Conservation (phyloP, 257 asterid species). For the Nicotiana knightiana region DNA sequence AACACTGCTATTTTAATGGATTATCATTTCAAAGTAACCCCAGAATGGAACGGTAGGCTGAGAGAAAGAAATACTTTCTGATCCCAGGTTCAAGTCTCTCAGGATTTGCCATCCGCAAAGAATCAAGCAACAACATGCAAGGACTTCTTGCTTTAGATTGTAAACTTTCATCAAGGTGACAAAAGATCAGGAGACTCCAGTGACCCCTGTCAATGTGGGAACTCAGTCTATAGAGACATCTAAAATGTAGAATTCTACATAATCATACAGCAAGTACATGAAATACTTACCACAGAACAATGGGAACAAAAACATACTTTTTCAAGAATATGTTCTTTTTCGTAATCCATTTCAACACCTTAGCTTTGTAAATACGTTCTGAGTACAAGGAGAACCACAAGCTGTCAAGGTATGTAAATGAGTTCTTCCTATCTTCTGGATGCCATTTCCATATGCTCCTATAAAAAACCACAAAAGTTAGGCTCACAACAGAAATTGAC, state of each 20-base stretch:
- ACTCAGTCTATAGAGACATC: slow-evolving; percentile 4
- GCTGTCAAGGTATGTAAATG: slow-evolving; percentile 42
- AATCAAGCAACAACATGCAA: slow-evolving; percentile 72
- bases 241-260: neutral
- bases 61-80: slow-evolving; percentile 39
- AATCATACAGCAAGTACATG: neutral
- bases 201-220: slow-evolving; percentile 45
- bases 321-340: slow-evolving; percentile 37
- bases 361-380: slow-evolving; percentile 12
- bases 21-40: slow-evolving; percentile 3
- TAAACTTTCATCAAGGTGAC: slow-evolving; percentile 52
- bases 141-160: slow-evolving; percentile 29
- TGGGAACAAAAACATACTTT: slow-evolving; percentile 59
- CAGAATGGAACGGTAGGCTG: neutral
- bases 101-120: slow-evolving; percentile 37
- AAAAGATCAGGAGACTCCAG: slow-evolving; percentile 78
- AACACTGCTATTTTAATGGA: neutral
- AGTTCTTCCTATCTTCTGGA: slow-evolving; percentile 45
- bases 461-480: slow-evolving; percentile 5
- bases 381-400: slow-evolving; percentile 53
- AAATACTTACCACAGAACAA: slow-evolving; percentile 57
- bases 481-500: neutral
- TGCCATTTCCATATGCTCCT: slow-evolving; percentile 48
- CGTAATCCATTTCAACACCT: slow-evolving; percentile 57
- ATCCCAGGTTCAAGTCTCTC: slow-evolving; percentile 54